These are phyloP conservation scores for Pseudoperonospora humuli DNA, from an alignment of 352 stramenopile genomes.

Conservation along the genomic window DNA sequence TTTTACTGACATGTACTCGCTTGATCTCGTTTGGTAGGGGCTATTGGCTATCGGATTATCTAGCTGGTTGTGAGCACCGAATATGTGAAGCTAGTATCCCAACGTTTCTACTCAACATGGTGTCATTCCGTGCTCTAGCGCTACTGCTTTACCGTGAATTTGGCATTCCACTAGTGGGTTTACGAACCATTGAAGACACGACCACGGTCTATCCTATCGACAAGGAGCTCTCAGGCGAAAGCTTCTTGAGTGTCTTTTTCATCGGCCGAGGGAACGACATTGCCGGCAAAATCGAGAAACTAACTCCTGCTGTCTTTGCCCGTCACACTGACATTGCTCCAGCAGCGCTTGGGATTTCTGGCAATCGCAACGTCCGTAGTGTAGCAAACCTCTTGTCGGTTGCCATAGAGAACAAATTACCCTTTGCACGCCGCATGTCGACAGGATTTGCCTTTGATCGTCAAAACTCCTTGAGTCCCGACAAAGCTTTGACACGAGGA, in stretches of 20 bases:
- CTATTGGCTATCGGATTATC: conserved; percentile 60
- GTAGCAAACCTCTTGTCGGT: conserved; percentile 28
- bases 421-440: conserved; percentile 22
- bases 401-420: conserved; percentile 27
- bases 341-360: conserved; percentile 18
- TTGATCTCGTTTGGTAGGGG: conserved; percentile 13
- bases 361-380: conserved; percentile 28
- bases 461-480: neutral
- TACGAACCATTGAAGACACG: conserved; percentile 48
- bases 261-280: conserved; percentile 42
- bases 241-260: conserved; percentile 58
- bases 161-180: conserved; percentile 39
- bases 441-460: conserved; percentile 18
- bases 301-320: conserved; percentile 35
- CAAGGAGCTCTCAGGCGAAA: conserved; percentile 33
- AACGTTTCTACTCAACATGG: conserved; percentile 39
- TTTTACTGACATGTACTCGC: no score
- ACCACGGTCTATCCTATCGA: conserved; percentile 45
- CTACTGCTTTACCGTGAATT: conserved; percentile 65
- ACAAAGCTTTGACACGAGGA: conserved; percentile 1
- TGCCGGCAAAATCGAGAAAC: conserved; percentile 46
- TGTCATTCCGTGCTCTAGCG: conserved; percentile 40
- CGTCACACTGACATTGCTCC: conserved; percentile 47
- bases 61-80: conserved; percentile 43
- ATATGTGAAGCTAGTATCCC: conserved; percentile 54